These are phyloP conservation scores for Pilatotrama ljubarskyi DNA, from an alignment of 768 basidiomycete genomes.

Conservation along the genomic window DNA sequence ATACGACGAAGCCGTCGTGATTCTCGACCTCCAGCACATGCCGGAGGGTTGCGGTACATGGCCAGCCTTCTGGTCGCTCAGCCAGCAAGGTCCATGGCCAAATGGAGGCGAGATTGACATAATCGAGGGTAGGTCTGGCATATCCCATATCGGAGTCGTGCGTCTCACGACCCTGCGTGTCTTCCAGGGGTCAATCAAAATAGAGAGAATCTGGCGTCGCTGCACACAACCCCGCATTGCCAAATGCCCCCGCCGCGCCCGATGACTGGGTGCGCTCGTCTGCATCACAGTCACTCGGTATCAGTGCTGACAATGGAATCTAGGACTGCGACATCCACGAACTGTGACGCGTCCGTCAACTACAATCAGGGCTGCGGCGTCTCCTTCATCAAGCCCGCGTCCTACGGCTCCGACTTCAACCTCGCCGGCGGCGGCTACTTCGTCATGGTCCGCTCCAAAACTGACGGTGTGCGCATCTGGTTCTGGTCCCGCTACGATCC, in stretches of 20 bases:
- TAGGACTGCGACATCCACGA: conserved; percentile 42
- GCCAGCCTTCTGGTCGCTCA: conserved; percentile 67
- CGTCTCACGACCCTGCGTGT: background rate
- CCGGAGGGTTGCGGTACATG: conserved; percentile 59
- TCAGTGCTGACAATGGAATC: background rate
- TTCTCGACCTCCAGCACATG: conserved; percentile 61
- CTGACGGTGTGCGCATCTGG: conserved; percentile 56
- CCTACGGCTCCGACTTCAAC: conserved; percentile 54
- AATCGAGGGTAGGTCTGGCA: conserved; percentile 45
- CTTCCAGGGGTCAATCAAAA: conserved; percentile 49
- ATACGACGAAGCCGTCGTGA: conserved; percentile 47
- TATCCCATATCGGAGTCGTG: background rate
- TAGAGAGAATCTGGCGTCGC: conserved; percentile 46
- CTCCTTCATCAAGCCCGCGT: conserved; percentile 37
- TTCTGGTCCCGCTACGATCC: conserved; percentile 55
- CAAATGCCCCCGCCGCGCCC: conserved; percentile 40
- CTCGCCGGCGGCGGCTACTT: conserved; percentile 58
- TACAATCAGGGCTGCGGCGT: conserved; percentile 66
- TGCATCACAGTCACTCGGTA: too few relatives aligned
- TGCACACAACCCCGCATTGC: conserved; percentile 56
- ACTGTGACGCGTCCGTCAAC: conserved; percentile 52
- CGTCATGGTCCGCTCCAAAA: conserved; percentile 45
- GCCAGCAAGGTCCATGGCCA: conserved; percentile 55
- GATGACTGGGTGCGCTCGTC: conserved; percentile 48
- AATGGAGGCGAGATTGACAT: conserved; percentile 62